Evolutionary conservation across 1,139 yeast species (phyloP).

Genomic region (Nakaseomyces sp.): DNA sequence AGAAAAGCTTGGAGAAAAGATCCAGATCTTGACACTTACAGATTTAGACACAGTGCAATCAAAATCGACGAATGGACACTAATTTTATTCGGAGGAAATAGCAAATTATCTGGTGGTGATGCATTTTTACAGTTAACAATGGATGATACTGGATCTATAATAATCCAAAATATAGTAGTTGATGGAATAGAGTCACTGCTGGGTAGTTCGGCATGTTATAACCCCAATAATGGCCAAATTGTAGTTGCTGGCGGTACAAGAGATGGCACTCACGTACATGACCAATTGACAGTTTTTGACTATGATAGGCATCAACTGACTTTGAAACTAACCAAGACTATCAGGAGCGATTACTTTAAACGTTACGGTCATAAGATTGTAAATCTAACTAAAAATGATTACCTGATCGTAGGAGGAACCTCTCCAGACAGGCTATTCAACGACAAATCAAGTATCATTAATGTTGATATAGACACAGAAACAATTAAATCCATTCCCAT

Average conservation of each 20-base stretch:
- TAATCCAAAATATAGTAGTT: constrained; percentile 12
- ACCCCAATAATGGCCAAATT: constrained; percentile 3
- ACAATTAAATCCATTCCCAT: constrained; percentile 29
- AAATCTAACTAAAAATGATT: constrained; percentile 25
- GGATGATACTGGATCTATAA: constrained; percentile 19
- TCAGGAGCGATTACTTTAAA: constrained; percentile 27
- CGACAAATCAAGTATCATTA: constrained; percentile 34
- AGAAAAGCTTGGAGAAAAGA: constrained; percentile 34
- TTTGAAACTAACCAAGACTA: constrained; percentile 7
- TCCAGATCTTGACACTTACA: constrained; percentile 35
- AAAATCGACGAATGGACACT: constrained; percentile 32
- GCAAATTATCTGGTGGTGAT: neutral
- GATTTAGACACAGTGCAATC: constrained; percentile 50
- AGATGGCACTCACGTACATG: constrained; percentile 21
- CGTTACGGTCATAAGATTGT: constrained; percentile 43
- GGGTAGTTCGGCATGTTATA: neutral
- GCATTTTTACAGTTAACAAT: neutral
- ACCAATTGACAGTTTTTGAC: constrained; percentile 18
- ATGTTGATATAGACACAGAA: constrained; percentile 28
- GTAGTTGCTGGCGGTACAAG: constrained; percentile 21
- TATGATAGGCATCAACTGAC: constrained; percentile 4
- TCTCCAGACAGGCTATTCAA: constrained; percentile 36
- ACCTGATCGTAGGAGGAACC: constrained; percentile 57
- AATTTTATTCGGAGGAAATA: constrained; percentile 48
- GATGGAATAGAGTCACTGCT: neutral